Percentiles rank a stretch among this genome's conserved stretches.
Conservation (phyloP, 164 flowering plant species). For the Magnolia kwangsiensis region DNA sequence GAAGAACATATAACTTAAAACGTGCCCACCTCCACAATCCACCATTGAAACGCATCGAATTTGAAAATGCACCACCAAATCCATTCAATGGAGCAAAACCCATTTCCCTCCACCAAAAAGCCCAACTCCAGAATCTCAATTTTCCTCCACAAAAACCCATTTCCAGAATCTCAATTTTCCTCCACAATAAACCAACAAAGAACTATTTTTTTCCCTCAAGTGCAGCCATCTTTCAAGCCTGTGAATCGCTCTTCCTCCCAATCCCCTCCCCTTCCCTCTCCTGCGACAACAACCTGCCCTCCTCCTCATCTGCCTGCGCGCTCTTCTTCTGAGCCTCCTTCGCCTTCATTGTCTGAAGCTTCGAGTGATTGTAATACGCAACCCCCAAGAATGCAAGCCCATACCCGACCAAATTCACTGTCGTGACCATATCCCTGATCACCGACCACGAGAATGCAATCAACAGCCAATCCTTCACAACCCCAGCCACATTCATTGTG, state of each 20-base stretch:
- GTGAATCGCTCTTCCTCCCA: constrained; percentile 25
- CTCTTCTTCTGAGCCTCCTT: constrained; percentile 45
- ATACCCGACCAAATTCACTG: constrained; percentile 40
- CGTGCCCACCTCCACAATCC: neutral
- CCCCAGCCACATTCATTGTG: constrained; percentile 51
- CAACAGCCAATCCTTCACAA: constrained; percentile 48
- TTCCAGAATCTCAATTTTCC: neutral
- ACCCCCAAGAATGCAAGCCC: constrained; percentile 46
- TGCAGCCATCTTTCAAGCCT: constrained; percentile 10
- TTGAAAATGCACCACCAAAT: constrained; percentile 7
- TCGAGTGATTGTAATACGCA: constrained; percentile 40
- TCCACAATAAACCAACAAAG: neutral
- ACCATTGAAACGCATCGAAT: neutral
- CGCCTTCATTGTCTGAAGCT: constrained; percentile 42
- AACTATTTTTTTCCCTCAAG: neutral
- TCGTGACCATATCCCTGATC: constrained; percentile 41
- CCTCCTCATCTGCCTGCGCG: constrained; percentile 29
- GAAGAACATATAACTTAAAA: neutral
- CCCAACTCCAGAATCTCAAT: neutral
- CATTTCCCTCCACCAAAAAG: neutral
- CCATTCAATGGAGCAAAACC: constrained; percentile 2
- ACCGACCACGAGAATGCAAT: constrained; percentile 50
- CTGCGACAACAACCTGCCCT: constrained; percentile 39
- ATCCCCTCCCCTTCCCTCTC: constrained; percentile 26
- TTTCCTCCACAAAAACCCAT: neutral